Evolutionary conservation across 1,284 basidiomycete species (phyloP), one percentile per base, ranked within the genome.

Genomic region (Ceratobasidium sp.): DNA sequence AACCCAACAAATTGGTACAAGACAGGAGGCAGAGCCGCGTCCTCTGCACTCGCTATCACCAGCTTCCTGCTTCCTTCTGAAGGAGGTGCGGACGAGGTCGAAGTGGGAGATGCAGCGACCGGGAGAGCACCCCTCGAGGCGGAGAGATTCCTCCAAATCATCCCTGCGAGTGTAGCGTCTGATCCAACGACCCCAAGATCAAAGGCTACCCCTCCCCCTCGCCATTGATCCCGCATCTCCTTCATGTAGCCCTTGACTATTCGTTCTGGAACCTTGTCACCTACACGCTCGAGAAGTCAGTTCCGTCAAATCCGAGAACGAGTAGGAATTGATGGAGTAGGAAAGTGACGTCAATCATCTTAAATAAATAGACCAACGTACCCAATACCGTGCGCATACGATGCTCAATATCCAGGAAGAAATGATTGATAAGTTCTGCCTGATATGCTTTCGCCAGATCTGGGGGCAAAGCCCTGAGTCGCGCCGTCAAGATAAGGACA

Each of bases 341-440:
- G 26, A 6, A 6, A 39, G 36, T 6, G 14, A 39, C 6, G 36
- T 14, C 36, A 6, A 39, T 39, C 8, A 14, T 6, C 8, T 39
- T 39, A 39, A 39, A 6, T 39, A 39, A 39, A 6, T 6, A 39
- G 36, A 39, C 14, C 36, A 14, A 39, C 36, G 36, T 72, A 78
- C 85, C 89, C 73, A 96, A 87, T 76, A 97, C 87, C 71, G 88
- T 81, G 21, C 96, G 90, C 77, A 98, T 92, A 74, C 96, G 91
- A 78, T 93, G 91, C 79, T 98, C 97, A 75, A 95, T 87, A 79
- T 99, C 94, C 76, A 96, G 85, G 85, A 99, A 99, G 83, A 97
- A 97, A 82, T 98, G 95, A 81, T 97, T 95, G 76, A 98, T 86
- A 70, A 98, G 85, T 59, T 90, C 93, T 82, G 96, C 91, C 75